Conservation (phyloP, 257 asterid genomes). For the Vinca minor region DNA sequence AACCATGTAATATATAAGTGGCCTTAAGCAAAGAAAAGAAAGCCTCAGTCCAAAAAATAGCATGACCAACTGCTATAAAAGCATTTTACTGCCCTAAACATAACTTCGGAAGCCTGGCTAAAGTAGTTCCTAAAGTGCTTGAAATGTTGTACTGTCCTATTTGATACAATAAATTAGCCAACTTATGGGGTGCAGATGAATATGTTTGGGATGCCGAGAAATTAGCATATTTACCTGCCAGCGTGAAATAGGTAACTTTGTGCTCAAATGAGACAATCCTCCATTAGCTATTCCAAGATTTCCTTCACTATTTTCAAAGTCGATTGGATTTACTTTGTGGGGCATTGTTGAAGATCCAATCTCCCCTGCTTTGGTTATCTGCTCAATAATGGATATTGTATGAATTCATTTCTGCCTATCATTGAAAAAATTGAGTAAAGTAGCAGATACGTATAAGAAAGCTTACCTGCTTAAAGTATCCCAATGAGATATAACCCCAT, state of each 20-base stretch:
- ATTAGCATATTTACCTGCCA: conserved; percentile 55
- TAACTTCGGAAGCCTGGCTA: not conserved
- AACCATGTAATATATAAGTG: not conserved
- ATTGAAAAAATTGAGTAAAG: not conserved
- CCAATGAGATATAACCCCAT: conserved; percentile 84
- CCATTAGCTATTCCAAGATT: conserved; percentile 77
- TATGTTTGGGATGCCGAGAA: conserved; percentile 8
- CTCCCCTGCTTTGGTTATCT: conserved; percentile 87
- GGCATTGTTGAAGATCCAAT: conserved; percentile 95
- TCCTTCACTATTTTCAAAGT: conserved; percentile 88
- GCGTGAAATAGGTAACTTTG: conserved; percentile 72
- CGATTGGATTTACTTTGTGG: conserved; percentile 88
- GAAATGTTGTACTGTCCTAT: not conserved
- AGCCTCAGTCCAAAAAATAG: not conserved
- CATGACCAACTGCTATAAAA: not conserved
- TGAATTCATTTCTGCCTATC: not conserved
- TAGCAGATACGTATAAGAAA: not conserved
- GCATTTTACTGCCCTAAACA: not conserved
- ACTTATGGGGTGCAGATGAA: not conserved
- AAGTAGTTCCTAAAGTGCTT: not conserved
- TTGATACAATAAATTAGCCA: not conserved
- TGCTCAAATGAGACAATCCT: conserved; percentile 54
- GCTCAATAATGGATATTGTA: conserved; percentile 13
- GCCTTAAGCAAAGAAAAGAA: not conserved
- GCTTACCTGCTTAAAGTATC: conserved; percentile 74